Conservation (phyloP, 2,329 filamentous ascomycete genomes). For the Lachnellula cervina region DNA sequence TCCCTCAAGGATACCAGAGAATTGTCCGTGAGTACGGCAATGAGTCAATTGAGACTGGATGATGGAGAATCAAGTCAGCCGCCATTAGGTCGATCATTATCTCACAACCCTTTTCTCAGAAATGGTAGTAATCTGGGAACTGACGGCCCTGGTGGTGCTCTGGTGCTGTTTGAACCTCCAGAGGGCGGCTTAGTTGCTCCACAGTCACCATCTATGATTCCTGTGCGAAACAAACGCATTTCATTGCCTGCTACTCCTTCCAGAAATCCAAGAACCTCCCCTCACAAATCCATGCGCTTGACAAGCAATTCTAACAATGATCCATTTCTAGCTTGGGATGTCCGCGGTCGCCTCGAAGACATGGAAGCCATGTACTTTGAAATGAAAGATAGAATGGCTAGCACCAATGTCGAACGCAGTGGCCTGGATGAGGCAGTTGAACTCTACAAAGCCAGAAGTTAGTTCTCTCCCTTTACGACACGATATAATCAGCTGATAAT, state of each 20-base stretch:
- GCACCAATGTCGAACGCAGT: conserved; percentile 62
- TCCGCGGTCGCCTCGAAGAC: conserved; percentile 68
- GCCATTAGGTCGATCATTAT: conserved; percentile 7
- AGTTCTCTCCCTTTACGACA: conserved; percentile 18
- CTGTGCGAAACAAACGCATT: conserved; percentile 27
- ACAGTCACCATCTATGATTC: conserved; percentile 33
- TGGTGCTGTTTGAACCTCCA: conserved; percentile 24
- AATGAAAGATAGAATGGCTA: conserved; percentile 68
- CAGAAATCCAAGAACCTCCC: conserved; percentile 37
- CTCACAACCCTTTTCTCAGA: conserved; percentile 21
- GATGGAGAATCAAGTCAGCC: conserved; percentile 11
- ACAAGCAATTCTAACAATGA: conserved; percentile 69
- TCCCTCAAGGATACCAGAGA: conserved; percentile 28
- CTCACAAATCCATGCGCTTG: conserved; percentile 51
- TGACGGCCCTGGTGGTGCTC: conserved; percentile 20
- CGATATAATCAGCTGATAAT: conserved; percentile 3
- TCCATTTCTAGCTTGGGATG: conserved; percentile 67
- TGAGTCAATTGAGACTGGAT: conserved; percentile 31
- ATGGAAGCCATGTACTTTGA: conserved; percentile 71
- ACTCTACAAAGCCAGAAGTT: conserved; percentile 59
- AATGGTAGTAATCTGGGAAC: conserved; percentile 18
- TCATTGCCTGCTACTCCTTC: conserved; percentile 27
- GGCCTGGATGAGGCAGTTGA: conserved; percentile 70
- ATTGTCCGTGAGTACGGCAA: conserved; percentile 34
- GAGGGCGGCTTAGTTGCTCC: conserved; percentile 26